These are phyloP conservation scores for Alternaria sp. DNA, from an alignment of 2,329 filamentous ascomycete genomes.

Conservation along the genomic window DNA sequence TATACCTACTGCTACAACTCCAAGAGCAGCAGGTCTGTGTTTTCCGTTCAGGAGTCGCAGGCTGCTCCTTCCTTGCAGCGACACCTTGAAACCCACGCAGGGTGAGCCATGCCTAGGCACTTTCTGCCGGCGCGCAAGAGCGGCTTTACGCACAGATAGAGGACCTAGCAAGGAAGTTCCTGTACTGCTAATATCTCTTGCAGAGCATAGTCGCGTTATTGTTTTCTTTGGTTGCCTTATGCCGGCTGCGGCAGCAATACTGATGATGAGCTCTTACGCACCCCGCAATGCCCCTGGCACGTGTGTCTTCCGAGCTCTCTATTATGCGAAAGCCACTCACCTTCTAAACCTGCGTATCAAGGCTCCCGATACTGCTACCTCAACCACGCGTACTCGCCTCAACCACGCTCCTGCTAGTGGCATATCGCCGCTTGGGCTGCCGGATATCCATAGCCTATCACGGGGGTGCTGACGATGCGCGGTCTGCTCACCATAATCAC, in stretches of 20 bases:
- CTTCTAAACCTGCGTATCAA: background rate
- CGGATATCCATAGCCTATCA: background rate
- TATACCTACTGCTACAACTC: background rate
- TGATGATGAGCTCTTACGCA: background rate
- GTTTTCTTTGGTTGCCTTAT: background rate
- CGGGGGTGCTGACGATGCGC: background rate
- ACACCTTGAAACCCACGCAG: background rate
- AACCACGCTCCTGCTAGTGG: background rate
- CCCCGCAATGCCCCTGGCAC: background rate
- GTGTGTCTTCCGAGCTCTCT: background rate
- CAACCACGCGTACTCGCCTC: background rate
- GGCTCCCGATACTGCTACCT: background rate
- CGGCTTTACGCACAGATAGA: background rate
- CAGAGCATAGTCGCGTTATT: background rate
- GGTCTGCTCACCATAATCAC: background rate
- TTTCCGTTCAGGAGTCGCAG: background rate
- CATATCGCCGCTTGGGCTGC: background rate
- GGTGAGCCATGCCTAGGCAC: background rate
- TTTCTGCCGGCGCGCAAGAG: background rate
- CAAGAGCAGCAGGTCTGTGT: background rate
- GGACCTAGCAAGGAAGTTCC: background rate
- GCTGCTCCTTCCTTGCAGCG: background rate
- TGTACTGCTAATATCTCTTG: background rate
- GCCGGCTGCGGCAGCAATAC: background rate
- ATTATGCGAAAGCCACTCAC: background rate